Evolutionary conservation across 148 eudicot species (phyloP).

Genomic region (Polygonum maritimum): DNA sequence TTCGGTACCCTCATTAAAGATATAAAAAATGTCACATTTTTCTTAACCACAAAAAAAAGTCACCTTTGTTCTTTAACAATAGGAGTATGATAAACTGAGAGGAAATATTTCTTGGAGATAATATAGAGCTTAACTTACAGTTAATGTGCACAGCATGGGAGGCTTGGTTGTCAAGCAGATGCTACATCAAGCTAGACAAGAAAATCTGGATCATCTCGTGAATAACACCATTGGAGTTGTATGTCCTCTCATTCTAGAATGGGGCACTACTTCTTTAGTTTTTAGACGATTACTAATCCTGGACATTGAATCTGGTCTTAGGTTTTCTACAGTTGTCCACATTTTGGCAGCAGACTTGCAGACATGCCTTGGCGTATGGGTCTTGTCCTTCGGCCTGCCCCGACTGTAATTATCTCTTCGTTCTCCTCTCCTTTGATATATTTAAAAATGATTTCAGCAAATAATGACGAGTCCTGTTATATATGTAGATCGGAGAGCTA

Average conservation of each 20-base stretch:
- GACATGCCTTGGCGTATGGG: constrained; percentile 99
- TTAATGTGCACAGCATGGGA: constrained; percentile 73
- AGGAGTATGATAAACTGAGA: not conserved
- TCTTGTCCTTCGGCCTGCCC: constrained; percentile 98
- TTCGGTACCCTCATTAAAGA: not conserved
- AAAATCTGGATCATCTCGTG: constrained; percentile 55
- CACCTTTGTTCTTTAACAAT: not conserved
- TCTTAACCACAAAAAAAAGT: no score
- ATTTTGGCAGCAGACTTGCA: constrained; percentile 96
- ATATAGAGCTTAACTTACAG: not conserved
- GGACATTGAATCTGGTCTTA: constrained; percentile 32
- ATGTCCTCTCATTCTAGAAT: constrained; percentile 22
- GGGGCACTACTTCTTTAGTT: not conserved
- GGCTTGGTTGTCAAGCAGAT: constrained; percentile 98
- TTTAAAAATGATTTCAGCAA: constrained; percentile 1
- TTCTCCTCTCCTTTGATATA: not conserved
- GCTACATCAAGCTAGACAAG: constrained; percentile 73
- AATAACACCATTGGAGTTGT: constrained; percentile 79
- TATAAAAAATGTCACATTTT: no score
- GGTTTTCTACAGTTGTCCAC: constrained; percentile 99
- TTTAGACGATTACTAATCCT: not conserved
- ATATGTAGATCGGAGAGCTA: constrained; percentile 75
- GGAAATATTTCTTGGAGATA: not conserved
- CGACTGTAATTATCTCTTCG: constrained; percentile 44
- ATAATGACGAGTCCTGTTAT: not conserved